phyloP scores from a whole-genome alignment of 768 basidiomycete species.

The Lentinula sp. region DNA sequence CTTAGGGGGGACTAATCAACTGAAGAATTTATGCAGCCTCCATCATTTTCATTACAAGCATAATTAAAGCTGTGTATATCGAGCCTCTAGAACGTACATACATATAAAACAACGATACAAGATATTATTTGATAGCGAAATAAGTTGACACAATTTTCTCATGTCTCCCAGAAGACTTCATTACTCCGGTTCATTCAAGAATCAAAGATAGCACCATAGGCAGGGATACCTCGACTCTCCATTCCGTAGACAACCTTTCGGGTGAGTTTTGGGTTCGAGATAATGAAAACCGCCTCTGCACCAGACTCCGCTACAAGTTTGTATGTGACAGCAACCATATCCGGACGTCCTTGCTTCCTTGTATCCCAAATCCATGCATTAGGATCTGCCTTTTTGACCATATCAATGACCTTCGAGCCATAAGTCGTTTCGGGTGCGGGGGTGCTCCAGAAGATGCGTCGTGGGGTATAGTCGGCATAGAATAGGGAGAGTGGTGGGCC shows the following conservation, averaged over 20 bases:
- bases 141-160: no score
- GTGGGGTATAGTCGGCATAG: constrained; percentile 27
- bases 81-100: no score
- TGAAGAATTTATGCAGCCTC: no score
- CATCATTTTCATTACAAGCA: no score
- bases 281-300: constrained; percentile 13
- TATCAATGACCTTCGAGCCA: constrained; percentile 31
- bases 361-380: constrained; percentile 28
- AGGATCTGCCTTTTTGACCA: constrained; percentile 31
- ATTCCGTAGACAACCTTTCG: constrained; percentile 11
- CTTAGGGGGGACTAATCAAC: no score
- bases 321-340: constrained; percentile 11
- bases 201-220: constrained; percentile 13
- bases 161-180: no score
- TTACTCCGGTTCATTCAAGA: constrained; percentile 1
- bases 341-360: constrained; percentile 9
- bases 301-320: constrained; percentile 5
- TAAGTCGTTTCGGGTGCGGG: constrained; percentile 34
- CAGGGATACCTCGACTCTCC: constrained; percentile 12
- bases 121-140: no score
- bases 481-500: constrained; percentile 37
- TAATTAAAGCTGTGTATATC: no score
- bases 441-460: constrained; percentile 36
- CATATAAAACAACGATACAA: no score
- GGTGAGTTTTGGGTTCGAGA: constrained; percentile 11